A percentile compares a stretch with the other conserved stretches of the same genome.
Conservation (phyloP, 345 rosid species). For the Dimocarpus longan region DNA sequence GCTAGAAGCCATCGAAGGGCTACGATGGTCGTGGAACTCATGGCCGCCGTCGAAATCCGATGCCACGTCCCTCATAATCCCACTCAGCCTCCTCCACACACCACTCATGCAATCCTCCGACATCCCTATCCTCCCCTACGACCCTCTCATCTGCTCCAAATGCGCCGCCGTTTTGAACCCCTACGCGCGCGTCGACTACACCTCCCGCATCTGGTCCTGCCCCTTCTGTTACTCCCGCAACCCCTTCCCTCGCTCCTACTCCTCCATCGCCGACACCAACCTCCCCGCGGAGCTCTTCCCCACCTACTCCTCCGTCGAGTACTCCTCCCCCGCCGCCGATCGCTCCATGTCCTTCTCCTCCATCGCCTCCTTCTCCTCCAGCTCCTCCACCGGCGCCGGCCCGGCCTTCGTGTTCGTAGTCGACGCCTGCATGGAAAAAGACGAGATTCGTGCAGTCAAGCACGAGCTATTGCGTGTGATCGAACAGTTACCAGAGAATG, state of each 20-base stretch:
- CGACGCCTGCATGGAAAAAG: constrained; percentile 69
- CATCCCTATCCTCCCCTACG: constrained; percentile 87
- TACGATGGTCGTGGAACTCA: constrained; percentile 96
- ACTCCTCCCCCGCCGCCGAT: constrained; percentile 28
- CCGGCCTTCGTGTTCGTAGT: constrained; percentile 92
- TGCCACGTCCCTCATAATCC: constrained; percentile 62
- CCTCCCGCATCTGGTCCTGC: constrained; percentile 83
- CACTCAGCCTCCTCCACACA: constrained; percentile 77
- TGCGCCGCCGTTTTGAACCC: constrained; percentile 87
- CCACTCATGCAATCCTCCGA: constrained; percentile 81
- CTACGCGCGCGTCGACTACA: constrained; percentile 88
- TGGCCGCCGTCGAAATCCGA: constrained; percentile 83
- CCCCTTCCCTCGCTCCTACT: constrained; percentile 74
- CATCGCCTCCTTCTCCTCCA: constrained; percentile 39
- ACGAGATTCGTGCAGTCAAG: constrained; percentile 71
- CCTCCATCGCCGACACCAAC: constrained; percentile 73
- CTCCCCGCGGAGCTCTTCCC: constrained; percentile 99
- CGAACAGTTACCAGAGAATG: constrained; percentile 81
- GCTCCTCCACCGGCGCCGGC: constrained; percentile 28
- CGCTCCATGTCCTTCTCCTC: constrained; percentile 47
- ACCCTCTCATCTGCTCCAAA: constrained; percentile 65
- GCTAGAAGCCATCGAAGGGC: constrained; percentile 86
- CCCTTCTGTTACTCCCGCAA: constrained; percentile 73
- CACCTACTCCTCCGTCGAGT: constrained; percentile 85
- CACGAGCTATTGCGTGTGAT: constrained; percentile 70